Evolutionary conservation across 768 basidiomycete species (phyloP).

Genomic region (Xerocomus spinulosus): DNA sequence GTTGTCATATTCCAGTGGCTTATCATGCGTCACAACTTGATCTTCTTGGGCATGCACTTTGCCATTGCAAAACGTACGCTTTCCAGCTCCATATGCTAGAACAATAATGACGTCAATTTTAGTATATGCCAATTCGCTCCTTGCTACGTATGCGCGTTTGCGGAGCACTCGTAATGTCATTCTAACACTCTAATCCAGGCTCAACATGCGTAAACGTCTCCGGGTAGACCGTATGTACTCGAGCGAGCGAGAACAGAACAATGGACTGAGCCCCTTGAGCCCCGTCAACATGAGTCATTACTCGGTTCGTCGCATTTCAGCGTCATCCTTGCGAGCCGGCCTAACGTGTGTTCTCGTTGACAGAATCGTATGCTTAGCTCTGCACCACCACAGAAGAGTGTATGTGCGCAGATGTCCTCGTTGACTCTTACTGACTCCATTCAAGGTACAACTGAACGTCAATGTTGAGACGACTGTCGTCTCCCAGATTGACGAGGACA

Average conservation of each 20-base stretch:
- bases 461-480: slow-evolving; percentile 33
- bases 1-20: slow-evolving; percentile 22
- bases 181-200: slow-evolving; percentile 3
- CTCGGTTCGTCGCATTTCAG: slow-evolving; percentile 15
- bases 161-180: not conserved
- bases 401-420: slow-evolving; percentile 2
- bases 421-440: not conserved
- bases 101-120: not conserved
- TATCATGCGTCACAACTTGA: slow-evolving; percentile 32
- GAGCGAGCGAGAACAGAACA: slow-evolving; percentile 24
- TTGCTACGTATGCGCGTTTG: slow-evolving; percentile 27
- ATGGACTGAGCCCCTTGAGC: slow-evolving; percentile 9
- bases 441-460: slow-evolving; percentile 24
- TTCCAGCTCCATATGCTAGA: not conserved
- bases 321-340: not conserved
- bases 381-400: slow-evolving; percentile 17
- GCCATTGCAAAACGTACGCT: slow-evolving; percentile 31
- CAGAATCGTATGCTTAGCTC: slow-evolving; percentile 25
- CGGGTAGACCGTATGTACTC: slow-evolving; percentile 22
- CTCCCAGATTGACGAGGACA: slow-evolving; percentile 27
- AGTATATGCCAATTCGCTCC: slow-evolving; percentile 34
- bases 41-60: slow-evolving; percentile 35
- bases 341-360: not conserved
- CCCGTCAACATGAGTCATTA: slow-evolving; percentile 20
- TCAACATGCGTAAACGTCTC: slow-evolving; percentile 31